Percentiles rank a stretch among this genome's conserved stretches.
Evolutionary conservation across 1,284 basidiomycete genomes (phyloP).

Genomic region (Xanthoconium separans): DNA sequence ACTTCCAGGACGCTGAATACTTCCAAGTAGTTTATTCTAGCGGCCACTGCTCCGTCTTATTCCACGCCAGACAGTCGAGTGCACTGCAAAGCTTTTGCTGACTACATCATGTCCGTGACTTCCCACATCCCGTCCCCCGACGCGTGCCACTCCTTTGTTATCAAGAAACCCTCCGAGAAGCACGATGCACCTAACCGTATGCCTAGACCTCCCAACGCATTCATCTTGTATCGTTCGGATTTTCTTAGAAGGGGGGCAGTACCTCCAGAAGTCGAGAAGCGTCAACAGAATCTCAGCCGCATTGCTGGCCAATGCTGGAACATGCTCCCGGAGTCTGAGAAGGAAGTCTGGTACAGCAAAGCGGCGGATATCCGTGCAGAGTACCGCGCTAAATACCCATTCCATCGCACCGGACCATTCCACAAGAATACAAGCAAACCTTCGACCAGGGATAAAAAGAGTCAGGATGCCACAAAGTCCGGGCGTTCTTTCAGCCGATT

Average conservation of each 20-base stretch:
- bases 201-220: slow-evolving; percentile 79
- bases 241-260: slow-evolving; percentile 49
- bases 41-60: background rate
- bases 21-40: background rate
- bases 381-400: slow-evolving; percentile 42
- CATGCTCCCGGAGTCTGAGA: slow-evolving; percentile 40
- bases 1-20: background rate
- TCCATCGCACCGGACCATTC: slow-evolving; percentile 47
- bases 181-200: slow-evolving; percentile 38
- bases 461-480: background rate
- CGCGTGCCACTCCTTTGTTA: slow-evolving; percentile 7
- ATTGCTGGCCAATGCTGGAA: slow-evolving; percentile 58
- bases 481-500: background rate
- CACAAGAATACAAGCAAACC: slow-evolving; percentile 29
- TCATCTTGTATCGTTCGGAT: slow-evolving; percentile 79
- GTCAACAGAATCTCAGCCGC: slow-evolving; percentile 59
- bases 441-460: slow-evolving; percentile 2
- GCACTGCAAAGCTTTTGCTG: background rate
- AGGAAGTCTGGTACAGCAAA: slow-evolving; percentile 43
- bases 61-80: background rate
- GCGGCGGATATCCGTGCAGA: slow-evolving; percentile 39
- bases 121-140: background rate
- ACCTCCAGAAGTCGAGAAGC: slow-evolving; percentile 41
- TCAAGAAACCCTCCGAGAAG: background rate
- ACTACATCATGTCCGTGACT: slow-evolving; percentile 7